Evolutionary conservation across 768 basidiomycete species (phyloP), one percentile per base, ranked within the genome.

Genomic region (Candolleomyces aberdarensis): DNA sequence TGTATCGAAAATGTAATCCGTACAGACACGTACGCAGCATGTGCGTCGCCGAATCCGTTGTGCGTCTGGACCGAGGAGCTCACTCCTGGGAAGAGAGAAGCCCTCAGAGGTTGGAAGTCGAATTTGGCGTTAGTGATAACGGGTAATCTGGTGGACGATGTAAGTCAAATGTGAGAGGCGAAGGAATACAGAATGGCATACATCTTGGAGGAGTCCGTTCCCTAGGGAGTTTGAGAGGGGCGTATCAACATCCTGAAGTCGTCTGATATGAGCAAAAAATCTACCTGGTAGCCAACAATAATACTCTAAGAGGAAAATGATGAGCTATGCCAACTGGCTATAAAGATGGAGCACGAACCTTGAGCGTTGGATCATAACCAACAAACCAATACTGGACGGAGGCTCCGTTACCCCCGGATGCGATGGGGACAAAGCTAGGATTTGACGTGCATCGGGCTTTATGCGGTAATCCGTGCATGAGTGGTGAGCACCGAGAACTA

Each of bases 71-170:
- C 78, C 32, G 57, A 70, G 17, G 69, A 69, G 31, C 76, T 65
- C 11, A 85, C 68, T 0, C 84, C 85, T 1, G 86, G 86, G 73
- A 87, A 87, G 9, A 87, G 76, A 0, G 70, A 69, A 1, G 76
- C 32, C 65, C 83, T 70, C 29, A 86, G 74, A 14, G 59, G 64
- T 31, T 72, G 67, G 66, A 75, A 71, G 32, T 71, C 0, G 54
- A 86, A 70, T 59, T 84, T 70, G 58, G 64, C 57, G 65, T 87
- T 83, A 11, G 82, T 85, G 55, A 86, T 70, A 56, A 78, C 72
- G 2, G 85, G 77, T 20, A 79, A 49, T 56, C 83, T 84, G 56
- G 14, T 15, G 32, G n/a, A 13, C 22, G 31, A 49, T 13, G 9
- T 11, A 40, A 44, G 40, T 31, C 40, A 32, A 17, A 8, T 0